Conservation (phyloP, 352 stramenopile species). For the Hyphochytrium catenoides region DNA sequence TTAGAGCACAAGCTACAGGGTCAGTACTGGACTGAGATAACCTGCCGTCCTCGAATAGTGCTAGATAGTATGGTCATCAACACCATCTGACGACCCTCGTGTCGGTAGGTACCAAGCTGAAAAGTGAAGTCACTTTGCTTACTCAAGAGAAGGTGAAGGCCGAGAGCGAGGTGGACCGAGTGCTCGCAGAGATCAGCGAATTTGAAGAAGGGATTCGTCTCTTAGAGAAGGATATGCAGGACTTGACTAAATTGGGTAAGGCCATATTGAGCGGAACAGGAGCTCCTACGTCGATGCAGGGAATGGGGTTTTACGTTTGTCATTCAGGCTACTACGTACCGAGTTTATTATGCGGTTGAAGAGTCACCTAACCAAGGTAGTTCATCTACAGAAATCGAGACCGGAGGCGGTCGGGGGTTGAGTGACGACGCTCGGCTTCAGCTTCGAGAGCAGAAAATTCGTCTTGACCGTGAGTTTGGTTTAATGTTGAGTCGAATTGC, state of each 20-base stretch:
- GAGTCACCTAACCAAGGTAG: no score
- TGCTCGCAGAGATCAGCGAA: slow-evolving; percentile 73
- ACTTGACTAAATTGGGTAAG: no score
- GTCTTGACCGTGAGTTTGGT: slow-evolving; percentile 78
- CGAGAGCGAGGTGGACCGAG: slow-evolving; percentile 58
- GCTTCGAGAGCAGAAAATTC: slow-evolving; percentile 76
- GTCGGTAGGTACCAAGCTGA: slow-evolving; percentile 72
- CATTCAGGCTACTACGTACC: no score
- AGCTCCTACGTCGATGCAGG: no score
- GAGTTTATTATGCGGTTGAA: no score
- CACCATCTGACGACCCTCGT: no score
- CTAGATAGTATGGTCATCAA: no score
- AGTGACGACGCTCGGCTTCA: slow-evolving; percentile 61
- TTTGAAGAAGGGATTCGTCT: slow-evolving; percentile 73
- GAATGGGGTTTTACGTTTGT: no score
- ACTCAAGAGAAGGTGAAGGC: slow-evolving; percentile 60
- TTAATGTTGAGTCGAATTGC: slow-evolving; percentile 79
- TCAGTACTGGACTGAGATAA: no score
- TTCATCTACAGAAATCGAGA: slow-evolving; percentile 75
- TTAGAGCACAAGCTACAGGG: slow-evolving; percentile 84
- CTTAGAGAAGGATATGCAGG: slow-evolving; percentile 77
- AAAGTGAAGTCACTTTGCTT: slow-evolving; percentile 75
- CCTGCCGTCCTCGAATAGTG: no score
- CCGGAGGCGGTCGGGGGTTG: slow-evolving; percentile 44
- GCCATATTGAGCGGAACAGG: no score